Conservation (phyloP, 306 rosid species). For the Casuarina cunninghamiana region DNA sequence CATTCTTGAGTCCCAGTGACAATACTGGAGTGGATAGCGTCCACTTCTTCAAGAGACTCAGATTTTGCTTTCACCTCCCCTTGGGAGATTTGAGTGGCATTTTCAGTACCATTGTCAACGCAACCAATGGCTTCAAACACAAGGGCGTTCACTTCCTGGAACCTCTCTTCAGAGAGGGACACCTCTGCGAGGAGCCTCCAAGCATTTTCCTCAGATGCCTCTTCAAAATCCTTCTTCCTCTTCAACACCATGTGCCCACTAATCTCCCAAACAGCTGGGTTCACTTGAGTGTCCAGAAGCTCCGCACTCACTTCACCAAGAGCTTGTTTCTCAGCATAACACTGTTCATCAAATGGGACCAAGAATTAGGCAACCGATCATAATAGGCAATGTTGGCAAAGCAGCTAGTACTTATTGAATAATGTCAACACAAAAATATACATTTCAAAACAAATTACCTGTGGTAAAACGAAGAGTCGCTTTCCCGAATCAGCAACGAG, state of each 20-base stretch:
- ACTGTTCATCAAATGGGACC: conserved; percentile 41
- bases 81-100: not conserved
- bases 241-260: conserved; percentile 97
- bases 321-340: conserved; percentile 97
- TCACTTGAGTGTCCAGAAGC: conserved; percentile 93
- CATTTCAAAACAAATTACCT: conserved; percentile 47
- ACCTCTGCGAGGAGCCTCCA: conserved; percentile 95
- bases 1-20: conserved; percentile 68
- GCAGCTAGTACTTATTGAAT: not conserved
- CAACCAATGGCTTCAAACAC: conserved; percentile 64
- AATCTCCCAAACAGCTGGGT: conserved; percentile 98
- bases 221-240: conserved; percentile 87
- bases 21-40: conserved; percentile 31
- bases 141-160: conserved; percentile 73
- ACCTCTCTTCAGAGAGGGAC: conserved; percentile 85
- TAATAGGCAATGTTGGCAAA: not conserved
- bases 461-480: conserved; percentile 79
- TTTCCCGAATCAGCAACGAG: conserved; percentile 79
- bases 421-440: not conserved
- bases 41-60: conserved; percentile 32
- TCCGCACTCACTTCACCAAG: conserved; percentile 90
- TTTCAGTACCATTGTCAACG: conserved; percentile 18
- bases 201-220: conserved; percentile 90
- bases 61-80: conserved; percentile 27
- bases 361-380: not conserved